phyloP scores from a whole-genome alignment of 2,329 filamentous ascomycete genomes.

The Scopulariopsis brevicaulis region DNA sequence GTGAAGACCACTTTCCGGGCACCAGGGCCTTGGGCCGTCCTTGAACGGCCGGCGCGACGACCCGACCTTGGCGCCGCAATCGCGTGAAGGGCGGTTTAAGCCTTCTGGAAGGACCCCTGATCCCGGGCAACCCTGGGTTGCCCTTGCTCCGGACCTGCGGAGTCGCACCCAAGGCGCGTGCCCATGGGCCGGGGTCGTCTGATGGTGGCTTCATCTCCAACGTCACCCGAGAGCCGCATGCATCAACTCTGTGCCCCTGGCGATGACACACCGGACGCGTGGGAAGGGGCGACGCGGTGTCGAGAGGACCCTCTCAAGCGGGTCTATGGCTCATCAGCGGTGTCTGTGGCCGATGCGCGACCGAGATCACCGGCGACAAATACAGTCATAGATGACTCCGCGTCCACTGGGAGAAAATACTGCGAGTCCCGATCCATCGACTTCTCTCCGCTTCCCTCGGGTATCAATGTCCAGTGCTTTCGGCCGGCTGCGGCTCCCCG shows the following conservation, averaged over 20 bases:
- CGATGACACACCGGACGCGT: too few relatives aligned
- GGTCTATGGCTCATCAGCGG: too few relatives aligned
- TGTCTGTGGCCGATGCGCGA: too few relatives aligned
- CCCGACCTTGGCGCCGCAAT: too few relatives aligned
- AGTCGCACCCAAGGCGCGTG: not conserved
- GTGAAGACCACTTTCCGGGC: not conserved
- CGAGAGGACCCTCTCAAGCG: too few relatives aligned
- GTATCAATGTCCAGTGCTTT: not conserved
- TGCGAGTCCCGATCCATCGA: not conserved
- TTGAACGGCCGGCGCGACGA: too few relatives aligned
- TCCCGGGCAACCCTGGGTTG: not conserved
- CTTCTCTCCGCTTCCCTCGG: conserved; percentile 5
- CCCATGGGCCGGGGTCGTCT: not conserved
- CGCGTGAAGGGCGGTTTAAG: not conserved
- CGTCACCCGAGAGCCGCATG: not conserved
- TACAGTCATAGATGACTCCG: not conserved
- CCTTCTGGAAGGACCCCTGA: not conserved
- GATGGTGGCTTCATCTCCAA: not conserved
- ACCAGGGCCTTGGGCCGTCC: not conserved
- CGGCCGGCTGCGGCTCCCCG: not conserved
- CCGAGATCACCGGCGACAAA: too few relatives aligned
- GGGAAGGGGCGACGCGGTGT: too few relatives aligned
- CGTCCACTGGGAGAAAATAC: not conserved
- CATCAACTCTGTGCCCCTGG: too few relatives aligned
- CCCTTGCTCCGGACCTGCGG: not conserved